phyloP scores from a whole-genome alignment of 2,329 filamentous ascomycete species.

The Byssoonygena ceratinophila region DNA sequence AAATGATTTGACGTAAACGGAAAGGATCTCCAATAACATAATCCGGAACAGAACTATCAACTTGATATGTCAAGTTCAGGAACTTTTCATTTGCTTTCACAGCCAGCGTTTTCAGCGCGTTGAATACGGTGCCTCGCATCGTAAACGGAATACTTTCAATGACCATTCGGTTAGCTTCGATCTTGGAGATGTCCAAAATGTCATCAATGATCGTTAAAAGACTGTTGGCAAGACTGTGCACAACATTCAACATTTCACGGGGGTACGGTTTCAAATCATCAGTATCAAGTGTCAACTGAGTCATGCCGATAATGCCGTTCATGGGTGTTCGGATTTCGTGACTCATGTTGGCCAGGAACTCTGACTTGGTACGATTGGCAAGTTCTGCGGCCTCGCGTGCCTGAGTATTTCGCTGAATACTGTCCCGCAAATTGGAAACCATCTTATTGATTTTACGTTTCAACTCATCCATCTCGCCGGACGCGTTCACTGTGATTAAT shows the following conservation, averaged over 20 bases:
- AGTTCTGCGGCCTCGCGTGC: constrained; percentile 91
- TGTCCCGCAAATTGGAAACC: constrained; percentile 90
- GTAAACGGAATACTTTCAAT: constrained; percentile 98
- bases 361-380: constrained; percentile 95
- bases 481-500: constrained; percentile 90
- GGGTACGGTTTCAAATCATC: constrained; percentile 91
- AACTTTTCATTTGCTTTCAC: constrained; percentile 96
- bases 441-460: constrained; percentile 99
- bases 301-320: constrained; percentile 98
- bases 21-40: constrained; percentile 95
- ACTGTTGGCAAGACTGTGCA: constrained; percentile 93
- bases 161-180: constrained; percentile 95
- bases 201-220: constrained; percentile 91
- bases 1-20: constrained; percentile 88
- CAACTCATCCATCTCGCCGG: constrained; percentile 96
- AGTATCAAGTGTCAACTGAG: constrained; percentile 87
- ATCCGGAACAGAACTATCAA: constrained; percentile 86
- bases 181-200: constrained; percentile 58
- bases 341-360: constrained; percentile 97
- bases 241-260: constrained; percentile 96
- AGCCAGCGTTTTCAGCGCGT: constrained; percentile 90
- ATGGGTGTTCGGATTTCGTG: constrained; percentile 97
- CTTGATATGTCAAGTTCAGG: constrained; percentile 82
- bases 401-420: constrained; percentile 91
- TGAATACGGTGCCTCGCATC: constrained; percentile 87